Evolutionary conservation across 495 filamentous ascomycete genomes (phyloP).

Genomic region (Aspergillus leporis): DNA sequence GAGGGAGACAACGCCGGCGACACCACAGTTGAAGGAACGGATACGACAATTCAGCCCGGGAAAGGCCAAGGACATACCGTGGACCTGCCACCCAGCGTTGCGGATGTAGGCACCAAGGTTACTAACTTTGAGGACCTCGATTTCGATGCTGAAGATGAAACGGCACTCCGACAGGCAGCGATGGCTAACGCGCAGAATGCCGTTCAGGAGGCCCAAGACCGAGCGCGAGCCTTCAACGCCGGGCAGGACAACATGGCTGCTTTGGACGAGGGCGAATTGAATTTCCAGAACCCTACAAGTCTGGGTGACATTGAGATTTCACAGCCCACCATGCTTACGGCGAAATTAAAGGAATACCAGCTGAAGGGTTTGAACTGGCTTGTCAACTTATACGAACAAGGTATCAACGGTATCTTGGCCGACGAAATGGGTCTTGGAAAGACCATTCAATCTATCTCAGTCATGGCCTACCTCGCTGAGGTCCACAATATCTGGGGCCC

Average conservation of each 20-base stretch:
- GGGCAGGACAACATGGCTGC: slow-evolving; percentile 54
- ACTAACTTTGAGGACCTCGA: slow-evolving; percentile 93
- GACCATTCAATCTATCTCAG: slow-evolving; percentile 97
- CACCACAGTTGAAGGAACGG: slow-evolving; percentile 58
- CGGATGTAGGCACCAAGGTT: slow-evolving; percentile 63
- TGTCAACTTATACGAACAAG: slow-evolving; percentile 97
- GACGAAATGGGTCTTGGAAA: slow-evolving; percentile 99
- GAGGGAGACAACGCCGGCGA: slow-evolving; percentile 91
- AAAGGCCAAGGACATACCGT: slow-evolving; percentile 49
- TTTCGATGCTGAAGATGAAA: slow-evolving; percentile 94
- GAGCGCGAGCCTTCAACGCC: slow-evolving; percentile 87
- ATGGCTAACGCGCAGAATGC: slow-evolving; percentile 96
- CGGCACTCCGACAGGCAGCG: slow-evolving; percentile 74
- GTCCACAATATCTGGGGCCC: slow-evolving; percentile 98
- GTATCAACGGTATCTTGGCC: slow-evolving; percentile 98
- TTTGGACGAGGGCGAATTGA: slow-evolving; percentile 85
- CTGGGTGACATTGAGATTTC: slow-evolving; percentile 90
- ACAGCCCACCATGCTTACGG: slow-evolving; percentile 91
- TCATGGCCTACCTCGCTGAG: slow-evolving; percentile 98
- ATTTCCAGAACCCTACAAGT: slow-evolving; percentile 98
- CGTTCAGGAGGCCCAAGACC: slow-evolving; percentile 90
- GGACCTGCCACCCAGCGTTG: slow-evolving; percentile 59
- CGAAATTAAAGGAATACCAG: slow-evolving; percentile 96
- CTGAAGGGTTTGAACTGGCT: slow-evolving; percentile 98
- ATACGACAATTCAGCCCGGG: slow-evolving; percentile 45